phyloP scores from a whole-genome alignment of 345 rosid genomes.

The Ceriops decandra region DNA sequence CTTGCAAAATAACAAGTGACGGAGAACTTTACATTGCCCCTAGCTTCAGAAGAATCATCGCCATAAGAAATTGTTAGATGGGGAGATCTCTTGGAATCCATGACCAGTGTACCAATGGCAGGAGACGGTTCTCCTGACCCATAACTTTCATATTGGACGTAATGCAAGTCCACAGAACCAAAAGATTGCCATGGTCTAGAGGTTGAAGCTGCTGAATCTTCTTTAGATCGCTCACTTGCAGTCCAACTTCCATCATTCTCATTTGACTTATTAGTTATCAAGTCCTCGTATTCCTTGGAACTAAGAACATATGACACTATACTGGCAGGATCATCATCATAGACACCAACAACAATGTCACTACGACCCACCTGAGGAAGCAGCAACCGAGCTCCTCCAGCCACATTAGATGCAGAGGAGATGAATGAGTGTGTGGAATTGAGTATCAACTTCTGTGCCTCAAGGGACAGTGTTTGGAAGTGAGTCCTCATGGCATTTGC shows the following conservation, averaged over 20 bases:
- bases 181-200: constrained; percentile 66
- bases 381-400: constrained; percentile 76
- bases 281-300: constrained; percentile 74
- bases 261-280: constrained; percentile 46
- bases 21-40: constrained; percentile 73
- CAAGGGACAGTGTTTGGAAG: constrained; percentile 59
- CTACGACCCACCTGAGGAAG: constrained; percentile 51
- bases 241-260: constrained; percentile 45
- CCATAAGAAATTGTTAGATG: constrained; percentile 68
- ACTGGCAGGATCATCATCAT: constrained; percentile 89
- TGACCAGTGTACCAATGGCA: constrained; percentile 34
- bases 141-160: constrained; percentile 46
- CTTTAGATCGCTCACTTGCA: constrained; percentile 29
- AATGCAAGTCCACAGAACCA: constrained; percentile 58
- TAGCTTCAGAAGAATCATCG: constrained; percentile 55
- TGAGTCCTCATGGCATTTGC: constrained; percentile 52
- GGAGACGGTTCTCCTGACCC: constrained; percentile 49
- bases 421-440: constrained; percentile 49
- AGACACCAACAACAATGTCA: constrained; percentile 74
- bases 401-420: constrained; percentile 57
- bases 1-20: constrained; percentile 86
- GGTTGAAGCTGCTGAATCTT: constrained; percentile 41
- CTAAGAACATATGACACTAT: constrained; percentile 82
- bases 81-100: constrained; percentile 62
- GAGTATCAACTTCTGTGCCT: constrained; percentile 59